phyloP scores from a whole-genome alignment of 2,329 filamentous ascomycete genomes.

The Trichoderma hamatum region DNA sequence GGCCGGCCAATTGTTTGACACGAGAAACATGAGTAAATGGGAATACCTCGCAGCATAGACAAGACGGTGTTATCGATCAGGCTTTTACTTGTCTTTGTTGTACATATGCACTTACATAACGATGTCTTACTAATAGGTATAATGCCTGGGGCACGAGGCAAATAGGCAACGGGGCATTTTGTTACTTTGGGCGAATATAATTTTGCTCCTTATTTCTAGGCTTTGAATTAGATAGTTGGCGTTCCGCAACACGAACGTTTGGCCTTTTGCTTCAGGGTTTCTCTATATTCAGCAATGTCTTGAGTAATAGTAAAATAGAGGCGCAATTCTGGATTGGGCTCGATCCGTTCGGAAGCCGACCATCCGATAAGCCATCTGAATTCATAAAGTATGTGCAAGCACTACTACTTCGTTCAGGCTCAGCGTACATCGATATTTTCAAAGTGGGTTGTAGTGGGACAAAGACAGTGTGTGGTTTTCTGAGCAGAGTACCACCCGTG shows the following conservation, averaged over 20 bases:
- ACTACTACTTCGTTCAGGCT: too few relatives aligned
- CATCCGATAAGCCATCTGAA: neutral
- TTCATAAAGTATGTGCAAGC: too few relatives aligned
- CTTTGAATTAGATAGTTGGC: neutral
- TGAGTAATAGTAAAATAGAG: neutral
- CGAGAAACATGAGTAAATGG: constrained; percentile 20
- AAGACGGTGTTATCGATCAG: constrained; percentile 13
- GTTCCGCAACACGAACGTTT: neutral
- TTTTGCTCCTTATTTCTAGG: neutral
- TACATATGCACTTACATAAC: constrained; percentile 15
- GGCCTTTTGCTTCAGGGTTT: neutral
- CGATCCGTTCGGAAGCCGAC: neutral
- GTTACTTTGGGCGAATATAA: constrained; percentile 7
- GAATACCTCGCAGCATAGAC: constrained; percentile 16
- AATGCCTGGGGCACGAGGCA: constrained; percentile 4
- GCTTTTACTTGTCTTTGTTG: constrained; percentile 15
- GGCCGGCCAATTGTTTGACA: constrained; percentile 8
- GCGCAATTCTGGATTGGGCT: neutral
- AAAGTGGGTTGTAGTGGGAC: too few relatives aligned
- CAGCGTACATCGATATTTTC: too few relatives aligned
- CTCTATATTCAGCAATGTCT: neutral
- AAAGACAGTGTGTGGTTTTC: too few relatives aligned
- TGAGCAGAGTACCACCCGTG: too few relatives aligned
- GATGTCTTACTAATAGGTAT: constrained; percentile 8
- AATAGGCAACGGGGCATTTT: constrained; percentile 17